Percentiles rank a stretch among this genome's conserved stretches.
phyloP scores from a whole-genome alignment of 495 filamentous ascomycete genomes.

The Xylaria cubensis region DNA sequence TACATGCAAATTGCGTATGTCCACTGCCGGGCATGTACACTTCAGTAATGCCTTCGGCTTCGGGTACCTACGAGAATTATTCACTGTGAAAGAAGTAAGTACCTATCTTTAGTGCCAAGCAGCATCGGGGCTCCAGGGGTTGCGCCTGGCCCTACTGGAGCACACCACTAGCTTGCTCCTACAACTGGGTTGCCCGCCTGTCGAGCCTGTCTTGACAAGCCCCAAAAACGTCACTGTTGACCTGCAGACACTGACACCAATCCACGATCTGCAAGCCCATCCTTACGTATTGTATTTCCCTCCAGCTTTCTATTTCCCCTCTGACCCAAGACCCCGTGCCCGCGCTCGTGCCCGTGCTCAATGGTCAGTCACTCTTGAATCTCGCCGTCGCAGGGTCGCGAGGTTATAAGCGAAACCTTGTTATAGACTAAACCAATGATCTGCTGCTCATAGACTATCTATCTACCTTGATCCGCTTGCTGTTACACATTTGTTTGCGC shows the following conservation, averaged over 20 bases:
- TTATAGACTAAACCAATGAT: background rate
- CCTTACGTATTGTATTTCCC: slow-evolving; percentile 15
- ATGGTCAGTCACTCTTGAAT: slow-evolving; percentile 20
- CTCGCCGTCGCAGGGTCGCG: slow-evolving; percentile 21
- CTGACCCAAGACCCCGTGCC: slow-evolving; percentile 9
- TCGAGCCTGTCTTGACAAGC: background rate
- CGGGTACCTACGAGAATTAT: background rate
- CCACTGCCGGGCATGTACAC: background rate
- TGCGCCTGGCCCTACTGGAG: slow-evolving; percentile 4
- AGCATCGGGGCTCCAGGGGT: background rate
- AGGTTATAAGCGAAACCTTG: slow-evolving; percentile 17
- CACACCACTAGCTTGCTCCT: background rate
- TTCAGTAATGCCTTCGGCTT: background rate
- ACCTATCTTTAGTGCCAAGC: slow-evolving; percentile 6
- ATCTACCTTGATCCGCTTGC: background rate
- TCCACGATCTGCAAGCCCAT: slow-evolving; percentile 30
- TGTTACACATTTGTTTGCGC: background rate
- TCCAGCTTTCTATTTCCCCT: slow-evolving; percentile 17
- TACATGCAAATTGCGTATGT: background rate
- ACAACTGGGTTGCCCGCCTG: background rate
- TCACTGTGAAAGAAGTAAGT: background rate
- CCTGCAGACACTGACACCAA: slow-evolving; percentile 25
- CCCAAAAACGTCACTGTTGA: slow-evolving; percentile 27
- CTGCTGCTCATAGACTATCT: background rate
- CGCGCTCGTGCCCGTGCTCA: slow-evolving; percentile 4